Evolutionary conservation across 768 basidiomycete genomes (phyloP), one percentile per base, ranked within the genome.

Genomic region (Dentipellis sp.): DNA sequence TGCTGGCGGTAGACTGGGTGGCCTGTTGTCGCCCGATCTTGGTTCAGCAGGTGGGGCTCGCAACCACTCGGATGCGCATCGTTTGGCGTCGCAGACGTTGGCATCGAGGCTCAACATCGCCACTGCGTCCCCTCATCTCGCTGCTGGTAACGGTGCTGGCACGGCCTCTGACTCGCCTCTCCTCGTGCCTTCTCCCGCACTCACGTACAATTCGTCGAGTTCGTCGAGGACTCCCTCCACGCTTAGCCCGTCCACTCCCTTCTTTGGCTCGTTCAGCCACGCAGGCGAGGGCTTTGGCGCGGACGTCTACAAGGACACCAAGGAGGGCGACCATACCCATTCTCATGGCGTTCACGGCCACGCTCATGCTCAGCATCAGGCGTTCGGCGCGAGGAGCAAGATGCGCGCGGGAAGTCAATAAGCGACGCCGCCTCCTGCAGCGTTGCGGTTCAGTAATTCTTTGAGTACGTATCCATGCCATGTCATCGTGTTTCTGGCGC

Each of bases 241-340:
- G 29, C 73, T 86, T 54, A 86, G 85, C 64, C 85, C 85, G 16
- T 78, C 83, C 10, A 87, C 84, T 10, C 84, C 84, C 10, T 87
- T 85, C 70, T 82, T 86, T 68, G 78, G 79, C 23, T 78, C 80
- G 8, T 85, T 86, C 64, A 50, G 60, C 10, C 53, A 65, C 19
- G 57, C 60, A 34, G 63, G 67, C 52, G 73, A 72, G 22, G 58
- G 53, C 21, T 74, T 71, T 58, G 70, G 54, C 8, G 39, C 56
- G 17, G 52, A 37, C 19, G 40, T 22, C 3, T 46, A 53, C 38
- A 46, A 42, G 17, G 38, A 21, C 40, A 40, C 22, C 29, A 50
- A 50, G 29, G 48, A 35, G 6, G 48, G 16, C 14, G 42, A 45
- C 42, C 42, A 52, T 5, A 34, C n/a, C 16, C 51, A 52, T 19